These are phyloP conservation scores for Salix arbutifolia DNA, from an alignment of 345 rosid species.

Conservation along the genomic window DNA sequence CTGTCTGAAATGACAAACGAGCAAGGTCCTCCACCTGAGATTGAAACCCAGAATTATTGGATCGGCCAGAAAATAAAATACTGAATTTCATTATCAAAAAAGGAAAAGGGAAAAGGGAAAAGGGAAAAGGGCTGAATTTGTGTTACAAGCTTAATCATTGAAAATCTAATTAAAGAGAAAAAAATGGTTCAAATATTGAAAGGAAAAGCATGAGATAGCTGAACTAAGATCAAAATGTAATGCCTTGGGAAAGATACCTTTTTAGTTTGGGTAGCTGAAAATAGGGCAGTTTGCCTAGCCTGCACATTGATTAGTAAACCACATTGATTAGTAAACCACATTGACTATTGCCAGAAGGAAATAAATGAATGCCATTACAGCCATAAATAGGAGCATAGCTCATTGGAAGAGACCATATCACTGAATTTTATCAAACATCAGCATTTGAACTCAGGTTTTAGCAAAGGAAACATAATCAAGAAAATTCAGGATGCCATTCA, in stretches of 20 bases:
- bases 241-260: conserved; percentile 49
- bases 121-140: too few species aligned
- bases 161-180: too few species aligned
- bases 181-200: neutral
- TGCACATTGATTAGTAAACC: conserved; percentile 34
- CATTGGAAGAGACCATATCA: neutral
- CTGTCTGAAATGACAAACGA: conserved; percentile 76
- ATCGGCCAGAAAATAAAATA: neutral
- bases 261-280: conserved; percentile 94
- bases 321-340: conserved; percentile 6
- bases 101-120: neutral
- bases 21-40: conserved; percentile 94
- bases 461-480: neutral
- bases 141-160: neutral
- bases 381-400: neutral
- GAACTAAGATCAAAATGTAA: neutral
- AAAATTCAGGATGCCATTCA: neutral
- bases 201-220: neutral
- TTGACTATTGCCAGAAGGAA: neutral
- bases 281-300: conserved; percentile 93
- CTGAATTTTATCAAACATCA: neutral
- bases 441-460: neutral
- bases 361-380: neutral
- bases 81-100: neutral
- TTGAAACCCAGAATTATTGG: neutral